These are phyloP conservation scores for Endoconidiophora laricicola DNA, from an alignment of 2,329 filamentous ascomycete genomes.

Conservation along the genomic window DNA sequence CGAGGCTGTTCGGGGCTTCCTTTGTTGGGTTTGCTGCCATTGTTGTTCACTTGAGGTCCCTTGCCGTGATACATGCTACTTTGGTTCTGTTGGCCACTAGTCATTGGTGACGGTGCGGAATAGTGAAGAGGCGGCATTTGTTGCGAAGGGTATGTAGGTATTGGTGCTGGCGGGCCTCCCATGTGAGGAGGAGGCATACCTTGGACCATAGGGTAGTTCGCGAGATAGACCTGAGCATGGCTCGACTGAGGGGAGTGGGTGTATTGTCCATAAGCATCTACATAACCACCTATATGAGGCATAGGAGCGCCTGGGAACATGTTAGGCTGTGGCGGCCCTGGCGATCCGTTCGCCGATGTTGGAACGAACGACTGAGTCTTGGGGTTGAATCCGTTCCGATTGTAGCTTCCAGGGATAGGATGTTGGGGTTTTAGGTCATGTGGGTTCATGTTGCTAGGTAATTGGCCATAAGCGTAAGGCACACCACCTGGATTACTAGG, in stretches of 20 bases:
- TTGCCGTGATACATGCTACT: too few species aligned
- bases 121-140: background rate
- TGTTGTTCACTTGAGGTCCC: background rate
- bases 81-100: too few species aligned
- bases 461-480: slow-evolving; percentile 64
- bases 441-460: slow-evolving; percentile 52
- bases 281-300: slow-evolving; percentile 37
- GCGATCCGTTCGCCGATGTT: slow-evolving; percentile 17
- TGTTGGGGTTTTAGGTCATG: slow-evolving; percentile 51
- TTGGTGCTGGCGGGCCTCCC: slow-evolving; percentile 32
- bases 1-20: slow-evolving; percentile 26
- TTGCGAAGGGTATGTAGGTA: slow-evolving; percentile 26
- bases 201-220: slow-evolving; percentile 35
- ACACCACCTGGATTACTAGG: slow-evolving; percentile 17
- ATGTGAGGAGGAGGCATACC: background rate
- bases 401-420: slow-evolving; percentile 69
- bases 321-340: slow-evolving; percentile 22
- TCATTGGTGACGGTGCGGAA: slow-evolving; percentile 9
- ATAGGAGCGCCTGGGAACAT: slow-evolving; percentile 16
- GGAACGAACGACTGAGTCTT: slow-evolving; percentile 89
- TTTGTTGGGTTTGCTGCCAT: background rate
- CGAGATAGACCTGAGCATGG: slow-evolving; percentile 28
- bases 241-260: slow-evolving; percentile 27
- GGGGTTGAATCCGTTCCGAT: slow-evolving; percentile 77
- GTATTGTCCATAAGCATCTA: slow-evolving; percentile 26